Evolutionary conservation across 306 rosid genomes (phyloP).

Genomic region (Oxytropis ochrocephala): DNA sequence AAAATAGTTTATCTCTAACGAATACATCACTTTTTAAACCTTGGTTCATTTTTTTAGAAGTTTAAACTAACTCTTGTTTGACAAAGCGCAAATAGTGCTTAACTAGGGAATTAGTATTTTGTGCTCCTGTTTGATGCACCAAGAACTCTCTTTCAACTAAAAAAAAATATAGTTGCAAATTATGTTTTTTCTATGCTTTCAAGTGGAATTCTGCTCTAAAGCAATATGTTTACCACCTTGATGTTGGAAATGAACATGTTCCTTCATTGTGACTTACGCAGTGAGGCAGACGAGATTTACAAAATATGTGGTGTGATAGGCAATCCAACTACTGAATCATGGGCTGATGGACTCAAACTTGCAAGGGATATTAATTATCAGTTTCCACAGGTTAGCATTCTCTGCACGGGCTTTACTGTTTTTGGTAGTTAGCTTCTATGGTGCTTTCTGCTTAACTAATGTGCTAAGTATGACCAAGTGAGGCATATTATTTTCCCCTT

Average conservation of each 20-base stretch:
- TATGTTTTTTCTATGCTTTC: background rate
- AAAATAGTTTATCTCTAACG: background rate
- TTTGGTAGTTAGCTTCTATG: background rate
- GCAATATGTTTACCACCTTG: background rate
- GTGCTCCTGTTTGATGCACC: background rate
- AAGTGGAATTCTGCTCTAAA: background rate
- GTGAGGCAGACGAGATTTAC: conserved; percentile 87
- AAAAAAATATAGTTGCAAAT: background rate
- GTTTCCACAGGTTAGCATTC: conserved; percentile 71
- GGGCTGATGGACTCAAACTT: conserved; percentile 82
- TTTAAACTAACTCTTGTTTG: background rate
- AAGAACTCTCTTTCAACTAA: background rate
- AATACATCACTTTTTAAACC: background rate
- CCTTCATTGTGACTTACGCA: conserved; percentile 29
- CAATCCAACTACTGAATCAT: conserved; percentile 69
- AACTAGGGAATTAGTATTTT: background rate
- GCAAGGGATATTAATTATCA: conserved; percentile 88
- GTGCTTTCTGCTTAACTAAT: background rate
- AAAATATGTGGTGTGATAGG: conserved; percentile 92
- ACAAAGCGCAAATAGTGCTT: background rate
- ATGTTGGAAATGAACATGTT: background rate
- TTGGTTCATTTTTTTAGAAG: background rate
- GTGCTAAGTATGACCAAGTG: background rate
- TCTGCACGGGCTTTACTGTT: background rate
- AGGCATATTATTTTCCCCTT: background rate